A percentile compares a stretch with the other conserved stretches of the same genome.
phyloP scores from a whole-genome alignment of 1,284 basidiomycete genomes.

The Marasmius sp. region DNA sequence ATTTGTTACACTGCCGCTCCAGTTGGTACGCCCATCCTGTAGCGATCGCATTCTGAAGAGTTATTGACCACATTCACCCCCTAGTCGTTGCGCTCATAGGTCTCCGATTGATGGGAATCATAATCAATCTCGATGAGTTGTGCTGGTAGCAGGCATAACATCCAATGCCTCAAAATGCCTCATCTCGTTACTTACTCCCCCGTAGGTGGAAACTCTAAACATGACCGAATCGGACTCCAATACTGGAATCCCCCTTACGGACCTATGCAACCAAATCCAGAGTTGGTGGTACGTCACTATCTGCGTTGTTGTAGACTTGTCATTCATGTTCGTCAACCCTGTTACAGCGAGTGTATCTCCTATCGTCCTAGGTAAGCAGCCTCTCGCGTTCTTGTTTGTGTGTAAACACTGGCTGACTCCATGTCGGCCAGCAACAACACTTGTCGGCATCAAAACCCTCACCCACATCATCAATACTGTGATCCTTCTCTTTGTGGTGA shows the following conservation, averaged over 20 bases:
- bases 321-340: not conserved
- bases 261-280: slow-evolving; percentile 58
- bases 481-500: slow-evolving; percentile 74
- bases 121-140: slow-evolving; percentile 44
- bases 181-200: not conserved
- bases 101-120: slow-evolving; percentile 58
- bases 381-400: not conserved
- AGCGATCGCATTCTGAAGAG: not conserved
- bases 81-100: slow-evolving; percentile 57
- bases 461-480: slow-evolving; percentile 63
- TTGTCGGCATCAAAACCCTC: slow-evolving; percentile 69
- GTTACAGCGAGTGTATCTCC: slow-evolving; percentile 63
- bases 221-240: slow-evolving; percentile 67
- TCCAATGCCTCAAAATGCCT: not conserved
- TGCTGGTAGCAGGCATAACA: no score
- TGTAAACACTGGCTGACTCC: not conserved
- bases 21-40: not conserved
- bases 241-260: slow-evolving; percentile 54
- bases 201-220: slow-evolving; percentile 59
- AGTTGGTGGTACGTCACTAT: slow-evolving; percentile 37
- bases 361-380: slow-evolving; percentile 64
- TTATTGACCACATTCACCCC: not conserved
- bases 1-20: slow-evolving; percentile 18
- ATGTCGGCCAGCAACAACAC: slow-evolving; percentile 24
- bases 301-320: not conserved